Evolutionary conservation across 441 rosid genomes (phyloP).

Genomic region (Geranium incanum): DNA sequence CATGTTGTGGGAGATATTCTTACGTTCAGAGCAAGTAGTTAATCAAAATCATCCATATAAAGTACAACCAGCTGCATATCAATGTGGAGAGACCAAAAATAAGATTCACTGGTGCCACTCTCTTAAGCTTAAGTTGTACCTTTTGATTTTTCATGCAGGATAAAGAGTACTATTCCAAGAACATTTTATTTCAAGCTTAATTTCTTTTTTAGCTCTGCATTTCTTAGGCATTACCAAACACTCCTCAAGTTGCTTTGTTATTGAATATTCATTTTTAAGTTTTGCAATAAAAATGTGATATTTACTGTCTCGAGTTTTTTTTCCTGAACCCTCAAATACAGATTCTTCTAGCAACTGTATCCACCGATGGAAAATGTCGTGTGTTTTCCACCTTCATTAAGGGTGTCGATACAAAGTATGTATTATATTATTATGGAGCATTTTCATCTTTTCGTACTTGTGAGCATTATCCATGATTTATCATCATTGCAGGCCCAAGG

Average conservation of each 20-base stretch:
- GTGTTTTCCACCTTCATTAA: constrained; percentile 92
- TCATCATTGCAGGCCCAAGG: constrained; percentile 38
- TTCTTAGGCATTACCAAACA: background rate
- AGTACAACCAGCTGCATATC: background rate
- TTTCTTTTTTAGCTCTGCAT: background rate
- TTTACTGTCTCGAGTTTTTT: constrained; percentile 13
- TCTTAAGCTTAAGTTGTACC: background rate
- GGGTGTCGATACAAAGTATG: constrained; percentile 88
- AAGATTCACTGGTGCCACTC: background rate
- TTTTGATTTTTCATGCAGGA: background rate
- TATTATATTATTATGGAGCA: constrained; percentile 11
- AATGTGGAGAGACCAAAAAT: no score
- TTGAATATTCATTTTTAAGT: background rate
- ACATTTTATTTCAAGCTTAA: background rate
- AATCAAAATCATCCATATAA: background rate
- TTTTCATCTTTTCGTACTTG: background rate
- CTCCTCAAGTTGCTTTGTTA: background rate
- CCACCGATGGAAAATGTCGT: constrained; percentile 96
- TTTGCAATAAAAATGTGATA: background rate
- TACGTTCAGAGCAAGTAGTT: background rate
- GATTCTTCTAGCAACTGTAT: constrained; percentile 92
- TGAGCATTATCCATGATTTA: constrained; percentile 17
- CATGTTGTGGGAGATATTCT: background rate
- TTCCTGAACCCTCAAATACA: constrained; percentile 19
- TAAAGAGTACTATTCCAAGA: background rate